Evolutionary conservation across 768 basidiomycete genomes (phyloP).

Genomic region (Mycena filopes): DNA sequence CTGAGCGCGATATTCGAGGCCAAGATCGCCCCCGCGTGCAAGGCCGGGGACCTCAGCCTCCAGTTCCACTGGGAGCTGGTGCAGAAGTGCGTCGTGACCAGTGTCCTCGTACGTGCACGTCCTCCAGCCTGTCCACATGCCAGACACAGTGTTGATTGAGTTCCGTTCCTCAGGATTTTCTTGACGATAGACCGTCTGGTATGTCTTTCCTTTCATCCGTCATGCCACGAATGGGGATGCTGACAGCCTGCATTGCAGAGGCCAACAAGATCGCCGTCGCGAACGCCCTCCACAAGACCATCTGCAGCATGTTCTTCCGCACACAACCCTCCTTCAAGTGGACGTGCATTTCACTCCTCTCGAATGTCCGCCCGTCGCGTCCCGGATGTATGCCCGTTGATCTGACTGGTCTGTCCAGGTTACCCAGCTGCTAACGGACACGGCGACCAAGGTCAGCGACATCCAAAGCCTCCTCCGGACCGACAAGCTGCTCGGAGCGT

Average conservation of each 20-base stretch:
- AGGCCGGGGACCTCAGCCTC: neutral
- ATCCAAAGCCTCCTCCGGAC: slow-evolving; percentile 26
- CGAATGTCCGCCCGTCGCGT: slow-evolving; percentile 18
- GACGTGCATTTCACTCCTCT: slow-evolving; percentile 15
- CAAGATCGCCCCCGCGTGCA: slow-evolving; percentile 10
- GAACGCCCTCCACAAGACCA: slow-evolving; percentile 1
- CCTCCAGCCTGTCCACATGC: too few relatives aligned
- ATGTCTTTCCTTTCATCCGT: neutral
- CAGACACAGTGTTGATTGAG: too few relatives aligned
- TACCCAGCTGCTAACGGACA: slow-evolving; percentile 20
- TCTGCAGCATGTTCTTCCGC: slow-evolving; percentile 25
- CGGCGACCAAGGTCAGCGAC: slow-evolving; percentile 8
- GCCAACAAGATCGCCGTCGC: slow-evolving; percentile 13
- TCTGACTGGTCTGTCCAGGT: slow-evolving; percentile 21
- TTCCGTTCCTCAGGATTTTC: slow-evolving; percentile 16
- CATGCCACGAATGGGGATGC: too few relatives aligned
- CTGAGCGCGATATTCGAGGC: slow-evolving; percentile 20
- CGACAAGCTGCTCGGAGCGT: slow-evolving; percentile 29
- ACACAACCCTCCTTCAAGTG: neutral
- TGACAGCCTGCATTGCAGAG: too few relatives aligned
- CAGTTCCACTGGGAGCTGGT: slow-evolving; percentile 27
- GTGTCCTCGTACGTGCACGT: slow-evolving; percentile 19
- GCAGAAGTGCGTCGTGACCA: slow-evolving; percentile 24
- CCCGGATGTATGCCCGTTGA: slow-evolving; percentile 25
- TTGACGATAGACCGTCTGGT: slow-evolving; percentile 17